Evolutionary conservation across 1,284 basidiomycete genomes (phyloP).

Genomic region (Malassezia caprae): DNA sequence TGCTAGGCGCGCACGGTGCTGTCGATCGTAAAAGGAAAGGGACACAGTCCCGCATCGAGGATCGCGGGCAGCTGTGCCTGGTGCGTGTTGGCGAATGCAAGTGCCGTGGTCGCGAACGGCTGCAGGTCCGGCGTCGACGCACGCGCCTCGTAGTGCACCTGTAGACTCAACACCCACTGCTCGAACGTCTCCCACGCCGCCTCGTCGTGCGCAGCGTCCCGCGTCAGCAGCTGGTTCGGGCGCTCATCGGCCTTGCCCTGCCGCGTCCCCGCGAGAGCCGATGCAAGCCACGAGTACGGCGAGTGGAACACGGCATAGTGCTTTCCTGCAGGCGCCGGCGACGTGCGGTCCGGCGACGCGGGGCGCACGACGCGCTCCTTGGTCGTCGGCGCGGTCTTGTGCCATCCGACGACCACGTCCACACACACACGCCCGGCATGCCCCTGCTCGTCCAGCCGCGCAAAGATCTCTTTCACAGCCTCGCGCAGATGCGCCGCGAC

Average conservation of each 20-base stretch:
- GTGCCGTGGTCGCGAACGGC: slow-evolving; percentile 7
- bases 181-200: slow-evolving; percentile 3
- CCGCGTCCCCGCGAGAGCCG: slow-evolving; percentile 7
- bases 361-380: background rate
- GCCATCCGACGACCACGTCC: slow-evolving; percentile 11
- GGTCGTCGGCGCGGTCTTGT: background rate
- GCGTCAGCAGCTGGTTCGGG: background rate
- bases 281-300: slow-evolving; percentile 17
- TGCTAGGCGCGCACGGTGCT: slow-evolving; percentile 14
- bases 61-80: slow-evolving; percentile 10
- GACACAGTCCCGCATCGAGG: slow-evolving; percentile 6
- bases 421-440: background rate
- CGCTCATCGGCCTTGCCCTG: background rate
- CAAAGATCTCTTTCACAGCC: background rate
- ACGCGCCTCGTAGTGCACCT: background rate
- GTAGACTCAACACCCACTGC: slow-evolving; percentile 13
- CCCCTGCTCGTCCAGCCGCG: background rate
- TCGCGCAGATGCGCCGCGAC: background rate
- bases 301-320: slow-evolving; percentile 15
- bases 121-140: background rate
- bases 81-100: slow-evolving; percentile 14
- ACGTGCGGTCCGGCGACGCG: background rate
- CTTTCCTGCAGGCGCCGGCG: background rate
- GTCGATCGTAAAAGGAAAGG: slow-evolving; percentile 12
- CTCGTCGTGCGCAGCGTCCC: background rate